Base-by-base conservation (phyloP, 768 basidiomycete genomes). In the Fomitopsis serialis region DNA sequence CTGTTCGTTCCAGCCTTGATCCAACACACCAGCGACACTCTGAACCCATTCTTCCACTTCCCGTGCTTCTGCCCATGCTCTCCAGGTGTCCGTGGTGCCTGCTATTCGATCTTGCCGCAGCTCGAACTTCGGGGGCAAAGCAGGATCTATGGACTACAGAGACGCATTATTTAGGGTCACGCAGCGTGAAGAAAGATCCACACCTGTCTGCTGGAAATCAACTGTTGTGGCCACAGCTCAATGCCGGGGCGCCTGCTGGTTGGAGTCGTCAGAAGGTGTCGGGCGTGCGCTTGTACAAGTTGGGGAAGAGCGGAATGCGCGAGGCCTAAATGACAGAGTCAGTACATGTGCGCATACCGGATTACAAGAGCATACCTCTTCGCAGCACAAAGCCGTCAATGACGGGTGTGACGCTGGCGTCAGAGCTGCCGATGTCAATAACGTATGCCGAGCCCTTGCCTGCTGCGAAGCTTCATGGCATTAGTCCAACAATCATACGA, bases 371-470 rank as follows among this genome's bases (percentile, higher is more conserved):
- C 67, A 43, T 43, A 87, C 96, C 96, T 81, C 96, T 97, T 63
- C 95, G 79, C 42, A 99, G 81, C 42, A 98, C 97, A 63, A 98
- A 99, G 3, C 97, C 97, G 61, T 99, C 97, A 3, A 95, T 92
- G 19, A 99, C 89, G 5, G 97, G 97, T 1, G 92, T 93, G 13
- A 96, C 91, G 61, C 91, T 96, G 13, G 89, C 88, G 67, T 86
- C 83, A 12, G 88, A 80, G 58, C 92, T 87, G 4, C 97, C 97
- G 45, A 98, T 81, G 62, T 99, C 97, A 40, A 99, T 83, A 1
- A 99, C 92, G 45, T 98, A 77, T 2, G 97, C 95, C n/a, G 97
- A 94, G 1, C 94, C 95, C 66, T 92, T 95, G 25, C 97, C 97
- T 49, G 95, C 89, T 15, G 96, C 92, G 68, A 99, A 99, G 2